Evolutionary conservation across 1,139 yeast species (phyloP), one percentile per base, ranked within the genome.

Genomic region (Taphrina flavorubra): DNA sequence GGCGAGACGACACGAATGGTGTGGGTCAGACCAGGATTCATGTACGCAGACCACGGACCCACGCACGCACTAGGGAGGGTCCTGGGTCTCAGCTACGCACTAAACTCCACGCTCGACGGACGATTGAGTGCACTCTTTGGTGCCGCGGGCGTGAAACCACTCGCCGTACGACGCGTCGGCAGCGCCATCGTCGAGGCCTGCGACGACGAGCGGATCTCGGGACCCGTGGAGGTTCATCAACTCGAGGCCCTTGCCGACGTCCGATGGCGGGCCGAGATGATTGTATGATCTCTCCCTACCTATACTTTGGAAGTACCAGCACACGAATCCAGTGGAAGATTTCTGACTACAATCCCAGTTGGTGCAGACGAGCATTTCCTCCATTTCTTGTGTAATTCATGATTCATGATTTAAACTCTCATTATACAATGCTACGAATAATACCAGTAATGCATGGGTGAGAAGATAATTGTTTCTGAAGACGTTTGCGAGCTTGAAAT

Each of bases 11-110:
- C 40, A 1, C 31, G 18, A 6, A 37, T 56, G 37, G 63, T 70
- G 20, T 51, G 68, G 42, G 20, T 71, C 18, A 65, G 72, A 11
- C 72, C 72, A 34, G 68, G 70, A n/a, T 53, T 61, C 51, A 59
- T 63, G 67, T 63, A 25, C 40, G 47, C 47, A 10, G n/a, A 11
- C 36, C 31, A 20, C 14, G 53, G 34, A 16, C 51, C 51, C 40
- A 53, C 65, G 7, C 47, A 18, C 25, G 55, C 51, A 13, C 20
- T 57, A 7, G 61, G 65, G 8, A 31, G 39, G 6, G 63, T 67
- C 36, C 56, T 68, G 16, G 59, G 65, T 18, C 63, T 55, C 37
- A 37, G 60, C 31, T 51, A 64, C 61, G 61, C 65, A 20, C 47
- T 51, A 49, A 68, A 49, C 31, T 68, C 70, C 34, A 51, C 64